Evolutionary conservation across 371 early-diverging fungal genomes (phyloP), one percentile per base, ranked within the genome.

Genomic region (Vairimorpha ceranae): DNA sequence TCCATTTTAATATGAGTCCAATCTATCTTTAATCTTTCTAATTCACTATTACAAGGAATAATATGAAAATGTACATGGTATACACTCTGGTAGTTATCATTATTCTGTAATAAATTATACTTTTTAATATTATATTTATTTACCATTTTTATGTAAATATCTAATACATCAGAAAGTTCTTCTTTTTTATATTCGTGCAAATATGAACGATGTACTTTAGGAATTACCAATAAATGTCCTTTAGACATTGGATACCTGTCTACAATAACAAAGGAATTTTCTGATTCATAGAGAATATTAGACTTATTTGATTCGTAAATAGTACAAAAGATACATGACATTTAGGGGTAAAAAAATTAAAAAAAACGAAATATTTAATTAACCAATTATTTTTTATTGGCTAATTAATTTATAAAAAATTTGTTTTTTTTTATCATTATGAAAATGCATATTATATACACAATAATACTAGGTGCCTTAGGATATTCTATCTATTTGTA

Each of bases 91-190:
- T 72, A 54, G 65, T 82, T 67, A 17, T 61, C 72, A 63, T 83
- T 84, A 65, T 84, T 84, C 56, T 84, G 79, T 17, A 84, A 41
- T 29, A 84, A 64, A 46, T 84, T 83, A 48, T 83, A 84, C 56
- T 66, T 77, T 29, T 65, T 58, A 38, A 80, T 12, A 0, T 69
- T 72, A 32, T 77, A 38, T 65, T 52, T 67, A 17, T 51, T 29
- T 1, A 76, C 77, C 30, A 80, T 54, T 27, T 70, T 66, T 25
- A 77, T 76, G 33, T 74, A 72, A 0, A 59, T 25, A 6, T 19
- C 8, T 0, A 80, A 17, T 0, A 71, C 29, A 19, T 51, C 73
- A n/a, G 51, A 27, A 8, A 84, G 32, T n/a, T 67, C 54, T 36
- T 38, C 33, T 36, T 78, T 72, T 2, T 71, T 35, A 17, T 65